Evolutionary conservation across 2,329 filamentous ascomycete genomes (phyloP).

Genomic region (Penicillium aurantiogriseum): DNA sequence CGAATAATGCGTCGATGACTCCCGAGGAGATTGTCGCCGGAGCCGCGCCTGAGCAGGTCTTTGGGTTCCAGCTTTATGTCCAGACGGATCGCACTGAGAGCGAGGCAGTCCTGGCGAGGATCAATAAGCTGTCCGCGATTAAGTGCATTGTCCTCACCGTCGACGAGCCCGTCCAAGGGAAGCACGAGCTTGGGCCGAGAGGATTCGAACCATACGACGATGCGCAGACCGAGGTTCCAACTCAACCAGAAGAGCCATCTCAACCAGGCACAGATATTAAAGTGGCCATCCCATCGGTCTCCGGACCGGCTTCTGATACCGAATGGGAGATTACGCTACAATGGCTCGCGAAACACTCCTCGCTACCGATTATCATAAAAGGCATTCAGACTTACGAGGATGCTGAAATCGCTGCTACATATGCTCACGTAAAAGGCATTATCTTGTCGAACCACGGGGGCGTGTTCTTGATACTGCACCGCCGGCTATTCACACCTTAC

Average conservation of each 20-base stretch:
- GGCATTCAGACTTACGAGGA: neutral
- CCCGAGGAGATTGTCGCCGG: neutral
- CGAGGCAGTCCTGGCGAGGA: neutral
- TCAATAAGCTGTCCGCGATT: neutral
- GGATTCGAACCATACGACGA: neutral
- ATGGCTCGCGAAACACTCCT: neutral
- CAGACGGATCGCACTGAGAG: neutral
- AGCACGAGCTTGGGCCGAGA: neutral
- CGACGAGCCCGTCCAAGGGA: neutral
- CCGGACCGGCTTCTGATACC: neutral
- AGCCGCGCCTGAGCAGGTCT: neutral
- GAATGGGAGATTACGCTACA: neutral
- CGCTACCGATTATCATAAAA: neutral
- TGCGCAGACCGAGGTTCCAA: neutral
- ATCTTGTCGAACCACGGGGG: constrained; percentile 55
- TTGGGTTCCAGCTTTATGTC: neutral
- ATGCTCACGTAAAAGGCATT: constrained; percentile 41
- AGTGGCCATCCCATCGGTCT: neutral
- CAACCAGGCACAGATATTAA: neutral
- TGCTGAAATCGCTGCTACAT: constrained; percentile 18
- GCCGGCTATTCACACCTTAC: constrained; percentile 47
- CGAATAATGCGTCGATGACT: neutral
- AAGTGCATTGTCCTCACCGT: neutral
- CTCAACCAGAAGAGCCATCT: neutral
- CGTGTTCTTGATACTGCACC: constrained; percentile 49